Evolutionary conservation across 2,329 filamentous ascomycete genomes (phyloP), one percentile per base, ranked within the genome.

Genomic region (Drechslerella dactyloides): DNA sequence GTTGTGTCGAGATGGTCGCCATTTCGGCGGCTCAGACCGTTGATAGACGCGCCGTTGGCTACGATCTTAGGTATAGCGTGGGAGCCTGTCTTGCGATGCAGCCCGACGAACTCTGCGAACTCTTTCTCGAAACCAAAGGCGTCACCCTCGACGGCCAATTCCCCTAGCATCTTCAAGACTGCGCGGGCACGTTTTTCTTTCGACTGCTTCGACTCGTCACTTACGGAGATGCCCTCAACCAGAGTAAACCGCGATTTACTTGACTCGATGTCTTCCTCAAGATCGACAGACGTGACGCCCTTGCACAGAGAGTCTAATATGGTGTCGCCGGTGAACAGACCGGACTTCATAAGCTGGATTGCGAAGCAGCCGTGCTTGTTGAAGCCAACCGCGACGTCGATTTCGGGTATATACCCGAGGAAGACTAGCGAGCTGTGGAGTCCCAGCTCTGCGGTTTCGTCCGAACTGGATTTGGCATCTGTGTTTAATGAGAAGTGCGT

Each of bases 241-340:
- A 72, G 44, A 8, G 68, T 65, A 23, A 55, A 65, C 23, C 51
- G 64, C 2, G 60, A 57, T 33, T 60, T 65, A 30, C 42, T 37
- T 7, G n/a, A 5, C n/a, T 72, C 55, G 13, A 57, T 23, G 11
- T 57, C 55, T 17, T 65, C 68, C 19, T 61, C 68, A 15, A 72
- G 44, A 27, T 61, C 69, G 4, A 58, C 57, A 19, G 57, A 55
- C 48, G 48, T 59, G n/a, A 73, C 62, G 35, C 69, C 69, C 21
- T 73, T 73, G 27, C 69, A 73, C 3, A 73, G 57, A 4, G 69
- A 73, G 51, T 73, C 69, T 15, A 73, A 44, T 19, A 73, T 62
- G 6, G 69, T 66, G 33, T 73, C 57, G 15, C 69, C 69, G 0
- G 69, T 68, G 46, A 73, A 73, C 17, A 68, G 44, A 24, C 63